Conservation (phyloP, 2,329 filamentous ascomycete genomes). For the Xylariaceae sp. region DNA sequence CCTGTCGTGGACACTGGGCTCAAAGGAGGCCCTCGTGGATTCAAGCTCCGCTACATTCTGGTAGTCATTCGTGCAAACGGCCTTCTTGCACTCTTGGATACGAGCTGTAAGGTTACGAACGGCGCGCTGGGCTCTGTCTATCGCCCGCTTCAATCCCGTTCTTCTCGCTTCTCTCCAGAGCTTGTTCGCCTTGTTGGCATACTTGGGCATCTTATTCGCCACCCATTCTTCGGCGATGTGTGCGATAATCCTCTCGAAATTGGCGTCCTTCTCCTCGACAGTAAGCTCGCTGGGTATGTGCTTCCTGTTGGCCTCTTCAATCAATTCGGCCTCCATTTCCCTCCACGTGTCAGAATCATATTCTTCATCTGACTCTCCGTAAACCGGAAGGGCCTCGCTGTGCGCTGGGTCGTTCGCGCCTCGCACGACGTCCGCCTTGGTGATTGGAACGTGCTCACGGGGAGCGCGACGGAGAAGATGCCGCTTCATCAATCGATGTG, state of each 20-base stretch:
- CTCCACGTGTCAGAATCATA: conserved; percentile 55
- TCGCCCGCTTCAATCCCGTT: conserved; percentile 34
- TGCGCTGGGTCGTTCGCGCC: conserved; percentile 26
- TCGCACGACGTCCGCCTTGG: conserved; percentile 25
- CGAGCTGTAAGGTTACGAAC: conserved; percentile 43
- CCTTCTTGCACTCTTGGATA: conserved; percentile 48
- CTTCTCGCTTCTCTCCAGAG: conserved; percentile 56
- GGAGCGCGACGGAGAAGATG: conserved; percentile 12
- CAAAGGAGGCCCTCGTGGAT: conserved; percentile 52
- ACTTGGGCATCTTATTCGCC: conserved; percentile 49
- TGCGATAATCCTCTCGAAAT: conserved; percentile 50
- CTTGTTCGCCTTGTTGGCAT: conserved; percentile 50
- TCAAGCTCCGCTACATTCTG: conserved; percentile 45
- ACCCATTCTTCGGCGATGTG: conserved; percentile 51
- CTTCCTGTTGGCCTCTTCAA: conserved; percentile 20
- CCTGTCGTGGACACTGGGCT: conserved; percentile 59
- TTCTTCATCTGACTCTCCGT: conserved; percentile 51
- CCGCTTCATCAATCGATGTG: conserved; percentile 23
- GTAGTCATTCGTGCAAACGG: conserved; percentile 51
- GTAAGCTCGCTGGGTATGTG: conserved; percentile 31
- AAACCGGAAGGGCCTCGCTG: conserved; percentile 42
- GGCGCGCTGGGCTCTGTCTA: conserved; percentile 38
- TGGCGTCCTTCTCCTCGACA: conserved; percentile 41
- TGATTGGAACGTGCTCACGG: conserved; percentile 2
- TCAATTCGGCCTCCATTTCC: conserved; percentile 56